phyloP scores from a whole-genome alignment of 169 alveolate genomes.

The Plasmodium adleri region DNA sequence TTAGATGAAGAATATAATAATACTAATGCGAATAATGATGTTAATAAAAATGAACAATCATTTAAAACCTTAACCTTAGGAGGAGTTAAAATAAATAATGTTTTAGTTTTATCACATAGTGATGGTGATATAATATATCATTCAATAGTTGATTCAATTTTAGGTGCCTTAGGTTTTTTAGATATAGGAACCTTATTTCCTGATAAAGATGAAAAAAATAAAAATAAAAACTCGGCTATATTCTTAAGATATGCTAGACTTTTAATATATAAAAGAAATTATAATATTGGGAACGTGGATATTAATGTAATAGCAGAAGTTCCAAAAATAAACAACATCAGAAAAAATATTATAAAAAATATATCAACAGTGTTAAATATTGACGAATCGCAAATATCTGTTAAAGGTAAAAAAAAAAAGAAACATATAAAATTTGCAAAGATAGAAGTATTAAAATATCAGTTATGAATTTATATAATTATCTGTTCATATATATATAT shows the following conservation, averaged over 20 bases:
- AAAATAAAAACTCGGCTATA: constrained; percentile 78
- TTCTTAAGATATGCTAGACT: constrained; percentile 77
- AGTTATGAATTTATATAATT: too few species aligned
- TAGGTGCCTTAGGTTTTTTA: constrained; percentile 87
- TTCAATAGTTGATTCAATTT: constrained; percentile 86
- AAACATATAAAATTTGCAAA: not conserved
- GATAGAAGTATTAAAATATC: not conserved
- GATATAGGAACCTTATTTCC: constrained; percentile 92
- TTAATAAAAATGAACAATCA: constrained; percentile 42
- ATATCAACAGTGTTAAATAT: constrained; percentile 49
- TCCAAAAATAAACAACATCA: constrained; percentile 40
- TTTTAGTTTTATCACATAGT: constrained; percentile 87
- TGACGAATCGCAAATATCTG: constrained; percentile 44
- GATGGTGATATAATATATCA: constrained; percentile 92
- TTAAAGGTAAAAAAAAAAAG: constrained; percentile 68
- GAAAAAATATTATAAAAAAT: constrained; percentile 38
- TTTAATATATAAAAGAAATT: constrained; percentile 49
- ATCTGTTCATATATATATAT: not conserved
- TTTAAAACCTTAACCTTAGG: constrained; percentile 83
- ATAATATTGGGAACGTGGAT: constrained; percentile 75
- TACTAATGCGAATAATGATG: constrained; percentile 71
- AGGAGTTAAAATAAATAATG: constrained; percentile 78
- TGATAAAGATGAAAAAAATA: constrained; percentile 82
- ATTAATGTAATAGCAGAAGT: constrained; percentile 74
- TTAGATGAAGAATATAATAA: constrained; percentile 45